Evolutionary conservation across 1,139 yeast genomes (phyloP), one percentile per base, ranked within the genome.

Genomic region (Arxiozyma heterogenica): DNA sequence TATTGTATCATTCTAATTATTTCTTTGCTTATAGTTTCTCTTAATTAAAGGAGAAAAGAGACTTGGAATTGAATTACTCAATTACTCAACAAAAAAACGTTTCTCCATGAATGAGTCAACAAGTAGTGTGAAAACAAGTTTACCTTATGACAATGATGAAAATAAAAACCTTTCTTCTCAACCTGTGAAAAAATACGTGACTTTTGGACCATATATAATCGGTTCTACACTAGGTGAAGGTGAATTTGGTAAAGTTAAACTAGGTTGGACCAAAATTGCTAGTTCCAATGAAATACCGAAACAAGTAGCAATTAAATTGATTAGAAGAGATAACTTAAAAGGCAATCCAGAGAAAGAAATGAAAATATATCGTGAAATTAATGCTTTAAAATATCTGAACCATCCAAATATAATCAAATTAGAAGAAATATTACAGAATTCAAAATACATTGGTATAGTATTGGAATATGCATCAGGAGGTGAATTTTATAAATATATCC

Each of bases 221-320:
- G 98, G 98, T 4, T 84, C 95, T 22, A 91, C 98, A 1, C 74
- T 93, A n/a, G 98, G 98, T 44, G 96, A 91, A 72, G 98, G 98
- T 47, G 98, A 93, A 68, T 93, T 93, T 70, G 98, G 98, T 56
- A 91, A 91, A 71, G 98, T 93, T 57, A 93, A 91, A 69, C 76
- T 93, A n/a, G 98, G 97, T 21, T 91, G 97, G 97, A 76, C 95
- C 54, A 64, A 57, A 54, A 20, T 11, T 25, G 9, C 30, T 25
- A 25, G 25, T 25, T 53, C 56, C 4, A 51, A 53, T 34, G 55
- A 53, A n/a, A 51, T 54, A 7, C 50, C 61, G 5, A 82, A 86
- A 53, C 94, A 89, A 72, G 97, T 91, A 25, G 98, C 98, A 51
- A 90, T 93, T 63, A 93, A 93, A 68, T 79, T 93, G 58, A 89